Evolutionary conservation across 352 stramenopile species (phyloP).

Genomic region (Phytophthora kernoviae): DNA sequence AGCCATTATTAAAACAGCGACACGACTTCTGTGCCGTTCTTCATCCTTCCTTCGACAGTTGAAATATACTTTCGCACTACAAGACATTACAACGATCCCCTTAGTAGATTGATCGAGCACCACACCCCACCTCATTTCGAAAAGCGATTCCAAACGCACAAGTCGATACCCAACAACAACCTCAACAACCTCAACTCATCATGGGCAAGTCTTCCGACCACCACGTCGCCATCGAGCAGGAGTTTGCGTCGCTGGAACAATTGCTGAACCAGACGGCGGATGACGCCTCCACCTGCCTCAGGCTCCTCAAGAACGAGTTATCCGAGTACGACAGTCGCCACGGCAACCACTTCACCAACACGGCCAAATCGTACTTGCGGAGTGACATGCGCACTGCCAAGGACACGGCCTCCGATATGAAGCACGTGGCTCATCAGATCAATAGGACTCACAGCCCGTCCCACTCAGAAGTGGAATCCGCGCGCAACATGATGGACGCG

Average conservation of each 20-base stretch:
- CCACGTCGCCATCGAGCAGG: background rate
- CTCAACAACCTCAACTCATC: background rate
- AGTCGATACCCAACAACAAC: background rate
- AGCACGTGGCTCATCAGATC: background rate
- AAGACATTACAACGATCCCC: too few species aligned
- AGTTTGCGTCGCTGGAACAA: conserved; percentile 2
- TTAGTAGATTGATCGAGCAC: too few species aligned
- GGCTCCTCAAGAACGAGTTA: background rate
- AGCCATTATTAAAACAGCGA: too few species aligned
- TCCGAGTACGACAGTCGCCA: conserved; percentile 1
- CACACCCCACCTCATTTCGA: too few species aligned
- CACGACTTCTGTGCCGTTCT: too few species aligned
- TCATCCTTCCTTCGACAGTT: too few species aligned
- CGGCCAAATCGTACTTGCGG: background rate
- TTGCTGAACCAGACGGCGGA: conserved; percentile 1
- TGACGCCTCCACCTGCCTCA: background rate
- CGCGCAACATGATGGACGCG: background rate
- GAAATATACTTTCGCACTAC: too few species aligned
- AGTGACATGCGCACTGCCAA: conserved; percentile 1
- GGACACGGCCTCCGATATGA: background rate
- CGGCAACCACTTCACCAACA: conserved; percentile 2
- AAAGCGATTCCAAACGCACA: background rate
- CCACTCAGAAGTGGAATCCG: background rate
- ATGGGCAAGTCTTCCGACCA: conserved; percentile 2
- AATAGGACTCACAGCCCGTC: background rate